phyloP scores from a whole-genome alignment of 2,329 filamentous ascomycete species.

The Magnaporthiopsis rhizophila region DNA sequence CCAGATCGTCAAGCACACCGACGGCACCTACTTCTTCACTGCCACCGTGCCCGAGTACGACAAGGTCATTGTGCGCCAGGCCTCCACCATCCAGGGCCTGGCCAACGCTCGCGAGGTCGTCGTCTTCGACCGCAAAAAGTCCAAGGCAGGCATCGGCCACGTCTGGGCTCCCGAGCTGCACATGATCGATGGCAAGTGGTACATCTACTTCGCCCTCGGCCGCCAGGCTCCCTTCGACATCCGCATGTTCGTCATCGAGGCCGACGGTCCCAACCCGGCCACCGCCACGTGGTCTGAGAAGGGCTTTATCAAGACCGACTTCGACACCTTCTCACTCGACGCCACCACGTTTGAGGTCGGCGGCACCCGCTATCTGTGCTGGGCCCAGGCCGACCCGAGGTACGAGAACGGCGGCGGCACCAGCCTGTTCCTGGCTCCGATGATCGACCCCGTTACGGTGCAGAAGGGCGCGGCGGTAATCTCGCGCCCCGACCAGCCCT shows the following conservation, averaged over 20 bases:
- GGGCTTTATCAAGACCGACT: slow-evolving; percentile 20
- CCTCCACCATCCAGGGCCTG: slow-evolving; percentile 14
- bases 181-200: slow-evolving; percentile 14
- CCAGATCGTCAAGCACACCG: slow-evolving; percentile 21
- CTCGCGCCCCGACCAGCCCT: slow-evolving; percentile 19
- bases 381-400: slow-evolving; percentile 21
- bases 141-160: slow-evolving; percentile 9
- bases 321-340: slow-evolving; percentile 23
- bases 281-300: slow-evolving; percentile 21
- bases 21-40: slow-evolving; percentile 14
- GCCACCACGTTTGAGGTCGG: slow-evolving; percentile 20
- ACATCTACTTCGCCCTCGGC: slow-evolving; percentile 24
- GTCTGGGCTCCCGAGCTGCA: slow-evolving; percentile 17
- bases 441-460: slow-evolving; percentile 22
- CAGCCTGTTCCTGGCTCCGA: slow-evolving; percentile 17
- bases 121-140: slow-evolving; percentile 12
- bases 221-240: slow-evolving; percentile 14
- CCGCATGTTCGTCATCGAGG: slow-evolving; percentile 20
- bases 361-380: slow-evolving; percentile 21
- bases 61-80: slow-evolving; percentile 12
- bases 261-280: slow-evolving; percentile 18
- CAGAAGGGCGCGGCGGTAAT: slow-evolving; percentile 11
- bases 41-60: slow-evolving; percentile 13
- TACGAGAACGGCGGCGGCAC: slow-evolving; percentile 16
- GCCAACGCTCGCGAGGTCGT: slow-evolving; percentile 10